Conservation (phyloP, 768 basidiomycete genomes). For the Lenzites betulinus region DNA sequence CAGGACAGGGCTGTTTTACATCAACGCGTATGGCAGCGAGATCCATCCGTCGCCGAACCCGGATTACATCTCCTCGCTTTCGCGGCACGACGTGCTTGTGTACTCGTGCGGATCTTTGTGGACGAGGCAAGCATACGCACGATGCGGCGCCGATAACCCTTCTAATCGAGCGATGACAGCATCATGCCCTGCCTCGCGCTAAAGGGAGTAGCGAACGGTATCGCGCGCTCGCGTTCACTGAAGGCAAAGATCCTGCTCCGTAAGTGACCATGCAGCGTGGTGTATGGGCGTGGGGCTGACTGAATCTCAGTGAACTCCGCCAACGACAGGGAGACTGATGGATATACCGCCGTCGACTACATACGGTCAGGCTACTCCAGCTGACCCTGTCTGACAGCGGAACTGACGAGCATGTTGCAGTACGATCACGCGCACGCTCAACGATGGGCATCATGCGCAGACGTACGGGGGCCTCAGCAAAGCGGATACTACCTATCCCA, state of each 20-base stretch:
- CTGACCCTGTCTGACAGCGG: background rate
- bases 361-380: slow-evolving; percentile 52
- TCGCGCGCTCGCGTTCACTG: slow-evolving; percentile 71
- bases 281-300: background rate
- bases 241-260: slow-evolving; percentile 84
- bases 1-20: slow-evolving; percentile 74
- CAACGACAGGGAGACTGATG: slow-evolving; percentile 90
- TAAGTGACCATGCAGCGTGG: slow-evolving; percentile 42
- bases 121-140: slow-evolving; percentile 65
- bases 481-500: slow-evolving; percentile 63
- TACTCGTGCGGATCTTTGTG: slow-evolving; percentile 95
- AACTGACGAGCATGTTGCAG: slow-evolving; percentile 38
- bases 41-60: slow-evolving; percentile 89
- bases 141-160: background rate
- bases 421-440: slow-evolving; percentile 70
- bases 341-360: slow-evolving; percentile 84
- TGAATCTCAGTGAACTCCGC: slow-evolving; percentile 68
- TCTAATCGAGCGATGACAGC: slow-evolving; percentile 38
- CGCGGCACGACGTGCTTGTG: slow-evolving; percentile 66
- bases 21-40: slow-evolving; percentile 89
- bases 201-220: slow-evolving; percentile 73
- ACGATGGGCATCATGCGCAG: slow-evolving; percentile 53
- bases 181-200: slow-evolving; percentile 92
- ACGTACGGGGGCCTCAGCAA: slow-evolving; percentile 58
- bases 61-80: slow-evolving; percentile 68